These are phyloP conservation scores for bread wheat (Triticum aestivum) DNA, from an alignment of 176 grass and related monocot genomes.

Conservation along the genomic window DNA sequence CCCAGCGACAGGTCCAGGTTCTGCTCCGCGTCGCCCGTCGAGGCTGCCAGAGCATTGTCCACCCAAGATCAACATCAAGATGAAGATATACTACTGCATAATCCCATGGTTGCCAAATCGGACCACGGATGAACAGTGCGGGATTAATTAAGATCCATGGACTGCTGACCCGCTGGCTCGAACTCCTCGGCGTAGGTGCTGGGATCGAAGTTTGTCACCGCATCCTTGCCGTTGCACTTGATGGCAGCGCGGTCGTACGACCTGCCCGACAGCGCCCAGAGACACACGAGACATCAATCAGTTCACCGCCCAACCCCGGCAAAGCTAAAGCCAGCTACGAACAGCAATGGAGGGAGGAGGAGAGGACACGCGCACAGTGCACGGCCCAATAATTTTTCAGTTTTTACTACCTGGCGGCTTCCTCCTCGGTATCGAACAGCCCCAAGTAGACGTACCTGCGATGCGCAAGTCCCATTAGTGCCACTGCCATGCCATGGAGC, in stretches of 20 bases:
- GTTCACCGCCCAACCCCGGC: conserved; percentile 14
- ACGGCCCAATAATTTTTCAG: conserved; percentile 25
- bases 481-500: not conserved
- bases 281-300: conserved; percentile 31
- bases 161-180: conserved; percentile 25
- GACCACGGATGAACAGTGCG: not conserved
- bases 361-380: conserved; percentile 16
- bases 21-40: conserved; percentile 44
- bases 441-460: conserved; percentile 89
- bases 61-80: not conserved
- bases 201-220: conserved; percentile 78
- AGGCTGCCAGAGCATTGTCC: not conserved
- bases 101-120: not conserved
- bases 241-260: conserved; percentile 84
- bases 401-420: conserved; percentile 74
- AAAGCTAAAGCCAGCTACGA: not conserved
- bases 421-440: conserved; percentile 81
- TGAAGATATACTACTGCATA: not conserved
- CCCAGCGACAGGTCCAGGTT: conserved; percentile 91
- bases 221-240: conserved; percentile 88
- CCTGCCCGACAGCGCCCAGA: conserved; percentile 43
- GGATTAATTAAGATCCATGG: not conserved
- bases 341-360: not conserved
- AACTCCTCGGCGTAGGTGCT: conserved; percentile 74
- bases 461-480: not conserved